phyloP scores from a whole-genome alignment of 2,329 filamentous ascomycete species.

The Daldinia eschscholtzii region DNA sequence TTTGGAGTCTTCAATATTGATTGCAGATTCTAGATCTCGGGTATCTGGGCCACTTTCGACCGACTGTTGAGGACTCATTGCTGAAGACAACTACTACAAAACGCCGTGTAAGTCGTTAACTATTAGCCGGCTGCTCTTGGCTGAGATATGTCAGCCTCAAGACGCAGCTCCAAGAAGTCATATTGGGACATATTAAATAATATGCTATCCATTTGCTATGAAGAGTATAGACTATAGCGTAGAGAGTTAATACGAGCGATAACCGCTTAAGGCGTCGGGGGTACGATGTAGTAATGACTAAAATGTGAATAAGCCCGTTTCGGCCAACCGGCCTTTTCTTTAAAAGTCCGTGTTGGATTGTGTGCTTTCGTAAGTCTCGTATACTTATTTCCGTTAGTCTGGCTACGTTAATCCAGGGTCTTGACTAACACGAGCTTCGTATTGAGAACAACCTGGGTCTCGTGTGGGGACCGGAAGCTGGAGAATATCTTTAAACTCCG shows the following conservation, averaged over 20 bases:
- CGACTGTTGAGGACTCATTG: slow-evolving; percentile 14
- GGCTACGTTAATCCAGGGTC: neutral
- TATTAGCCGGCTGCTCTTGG: slow-evolving; percentile 7
- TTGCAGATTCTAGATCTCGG: slow-evolving; percentile 27
- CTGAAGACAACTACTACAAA: neutral
- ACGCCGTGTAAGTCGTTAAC: slow-evolving; percentile 3
- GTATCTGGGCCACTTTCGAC: neutral
- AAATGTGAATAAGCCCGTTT: neutral
- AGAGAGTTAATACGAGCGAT: neutral
- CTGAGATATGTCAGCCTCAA: slow-evolving; percentile 16
- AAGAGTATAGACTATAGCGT: neutral
- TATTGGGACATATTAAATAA: slow-evolving; percentile 23
- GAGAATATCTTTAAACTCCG: slow-evolving; percentile 44
- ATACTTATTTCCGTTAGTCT: slow-evolving; percentile 14
- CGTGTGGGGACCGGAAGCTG: slow-evolving; percentile 28
- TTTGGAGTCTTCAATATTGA: slow-evolving; percentile 6
- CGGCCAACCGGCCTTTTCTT: slow-evolving; percentile 29
- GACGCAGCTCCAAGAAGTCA: neutral
- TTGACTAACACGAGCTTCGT: slow-evolving; percentile 9
- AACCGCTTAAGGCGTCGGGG: neutral
- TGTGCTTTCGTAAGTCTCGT: neutral
- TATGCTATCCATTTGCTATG: slow-evolving; percentile 11
- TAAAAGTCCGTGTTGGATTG: slow-evolving; percentile 24
- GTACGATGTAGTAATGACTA: slow-evolving; percentile 4
- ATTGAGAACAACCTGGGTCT: slow-evolving; percentile 6